phyloP scores from a whole-genome alignment of 768 basidiomycete genomes.

The Suillus paluster region DNA sequence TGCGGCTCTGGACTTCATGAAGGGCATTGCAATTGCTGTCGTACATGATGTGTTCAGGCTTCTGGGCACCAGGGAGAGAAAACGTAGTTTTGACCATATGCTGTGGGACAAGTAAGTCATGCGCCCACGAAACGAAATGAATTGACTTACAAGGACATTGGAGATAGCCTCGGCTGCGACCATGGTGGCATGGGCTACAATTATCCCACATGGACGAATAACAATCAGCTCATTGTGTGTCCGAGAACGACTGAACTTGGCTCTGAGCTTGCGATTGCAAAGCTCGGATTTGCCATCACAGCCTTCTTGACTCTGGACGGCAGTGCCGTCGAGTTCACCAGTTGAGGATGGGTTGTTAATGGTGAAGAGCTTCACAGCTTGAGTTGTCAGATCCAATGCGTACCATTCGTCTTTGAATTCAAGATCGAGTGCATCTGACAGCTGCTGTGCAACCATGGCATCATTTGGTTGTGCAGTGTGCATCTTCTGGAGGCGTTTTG shows the following conservation, averaged over 20 bases:
- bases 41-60: not conserved
- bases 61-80: not conserved
- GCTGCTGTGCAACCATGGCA: not conserved
- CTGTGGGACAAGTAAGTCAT: not conserved
- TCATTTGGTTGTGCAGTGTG: constrained; percentile 15
- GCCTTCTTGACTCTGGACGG: not conserved
- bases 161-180: constrained; percentile 14
- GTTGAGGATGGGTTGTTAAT: not conserved
- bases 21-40: constrained; percentile 29
- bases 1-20: constrained; percentile 16
- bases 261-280: constrained; percentile 25
- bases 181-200: constrained; percentile 33
- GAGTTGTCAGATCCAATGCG: not conserved
- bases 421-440: not conserved
- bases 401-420: not conserved
- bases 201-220: constrained; percentile 40
- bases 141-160: constrained; percentile 27
- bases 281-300: constrained; percentile 6
- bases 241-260: constrained; percentile 32
- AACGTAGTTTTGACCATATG: not conserved
- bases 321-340: not conserved
- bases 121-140: constrained; percentile 16
- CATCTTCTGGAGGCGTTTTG: constrained; percentile 22
- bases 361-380: not conserved
- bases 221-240: constrained; percentile 42